Percentiles rank a stretch among this genome's conserved stretches.
These are phyloP conservation scores for Myxozyma mucilagina DNA, from an alignment of 805 yeast species.

Conservation along the genomic window DNA sequence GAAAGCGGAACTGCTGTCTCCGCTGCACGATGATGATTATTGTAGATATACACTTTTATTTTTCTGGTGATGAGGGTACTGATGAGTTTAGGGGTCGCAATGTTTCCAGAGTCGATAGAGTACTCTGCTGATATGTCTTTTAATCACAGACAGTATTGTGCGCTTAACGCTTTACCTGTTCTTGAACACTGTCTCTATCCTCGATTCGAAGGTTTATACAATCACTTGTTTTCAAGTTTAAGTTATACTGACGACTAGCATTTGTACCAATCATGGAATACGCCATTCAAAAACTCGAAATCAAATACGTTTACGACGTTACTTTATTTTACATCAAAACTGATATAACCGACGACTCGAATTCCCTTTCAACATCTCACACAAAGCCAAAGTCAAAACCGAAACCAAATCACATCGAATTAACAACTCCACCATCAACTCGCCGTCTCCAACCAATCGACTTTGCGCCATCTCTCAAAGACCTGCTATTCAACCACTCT, in stretches of 20 bases:
- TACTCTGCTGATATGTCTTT: constrained; percentile 57
- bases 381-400: not conserved
- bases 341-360: not conserved
- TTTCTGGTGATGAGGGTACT: not conserved
- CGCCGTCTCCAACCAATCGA: not conserved
- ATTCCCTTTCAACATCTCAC: not conserved
- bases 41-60: not conserved
- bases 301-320: constrained; percentile 52
- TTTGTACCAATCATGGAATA: constrained; percentile 36
- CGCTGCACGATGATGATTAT: not conserved
- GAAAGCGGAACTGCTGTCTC: not conserved
- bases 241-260: constrained; percentile 9
- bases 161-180: constrained; percentile 59
- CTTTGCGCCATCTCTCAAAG: constrained; percentile 7
- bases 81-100: constrained; percentile 57
- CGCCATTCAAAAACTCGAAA: constrained; percentile 34
- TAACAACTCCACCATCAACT: not conserved
- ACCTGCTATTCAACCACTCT: constrained; percentile 6
- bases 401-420: not conserved
- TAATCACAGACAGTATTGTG: constrained; percentile 57
- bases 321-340: constrained; percentile 48
- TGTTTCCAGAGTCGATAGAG: constrained; percentile 73
- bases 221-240: not conserved
- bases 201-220: constrained; percentile 47
- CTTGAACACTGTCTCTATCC: constrained; percentile 72